Percentiles rank a stretch among this genome's conserved stretches.
phyloP scores from a whole-genome alignment of 495 filamentous ascomycete genomes.

The Aspergillus ellipticus region DNA sequence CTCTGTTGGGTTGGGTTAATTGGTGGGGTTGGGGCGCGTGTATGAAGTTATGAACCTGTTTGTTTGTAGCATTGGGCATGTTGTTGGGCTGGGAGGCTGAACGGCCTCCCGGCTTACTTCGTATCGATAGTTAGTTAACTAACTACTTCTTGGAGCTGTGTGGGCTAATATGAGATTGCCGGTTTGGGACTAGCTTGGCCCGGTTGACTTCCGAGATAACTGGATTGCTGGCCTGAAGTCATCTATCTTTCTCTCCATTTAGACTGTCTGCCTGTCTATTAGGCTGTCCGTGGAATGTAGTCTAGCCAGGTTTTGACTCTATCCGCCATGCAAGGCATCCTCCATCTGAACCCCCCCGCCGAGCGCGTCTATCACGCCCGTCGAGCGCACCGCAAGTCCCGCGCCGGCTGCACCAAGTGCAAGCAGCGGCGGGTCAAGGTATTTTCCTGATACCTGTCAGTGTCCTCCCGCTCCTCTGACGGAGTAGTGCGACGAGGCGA shows the following conservation, averaged over 20 bases:
- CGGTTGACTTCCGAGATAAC: not conserved
- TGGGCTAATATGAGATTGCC: constrained; percentile 10
- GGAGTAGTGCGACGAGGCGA: constrained; percentile 45
- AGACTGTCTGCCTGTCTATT: not conserved
- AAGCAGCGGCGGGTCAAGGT: constrained; percentile 49
- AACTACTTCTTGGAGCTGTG: not conserved
- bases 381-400: constrained; percentile 41
- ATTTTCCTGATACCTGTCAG: constrained; percentile 5
- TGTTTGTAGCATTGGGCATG: not conserved
- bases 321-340: constrained; percentile 23
- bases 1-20: not conserved
- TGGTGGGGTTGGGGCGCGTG: too few species aligned
- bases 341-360: constrained; percentile 25
- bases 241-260: not conserved
- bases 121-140: too few species aligned
- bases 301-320: too few species aligned
- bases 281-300: not conserved
- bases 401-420: constrained; percentile 44
- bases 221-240: not conserved
- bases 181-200: constrained; percentile 5
- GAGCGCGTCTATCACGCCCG: constrained; percentile 28
- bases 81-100: not conserved
- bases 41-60: constrained; percentile 26
- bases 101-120: too few species aligned
- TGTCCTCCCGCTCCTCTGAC: not conserved